Conservation (phyloP, 495 filamentous ascomycete species). For the Tuber indicum region DNA sequence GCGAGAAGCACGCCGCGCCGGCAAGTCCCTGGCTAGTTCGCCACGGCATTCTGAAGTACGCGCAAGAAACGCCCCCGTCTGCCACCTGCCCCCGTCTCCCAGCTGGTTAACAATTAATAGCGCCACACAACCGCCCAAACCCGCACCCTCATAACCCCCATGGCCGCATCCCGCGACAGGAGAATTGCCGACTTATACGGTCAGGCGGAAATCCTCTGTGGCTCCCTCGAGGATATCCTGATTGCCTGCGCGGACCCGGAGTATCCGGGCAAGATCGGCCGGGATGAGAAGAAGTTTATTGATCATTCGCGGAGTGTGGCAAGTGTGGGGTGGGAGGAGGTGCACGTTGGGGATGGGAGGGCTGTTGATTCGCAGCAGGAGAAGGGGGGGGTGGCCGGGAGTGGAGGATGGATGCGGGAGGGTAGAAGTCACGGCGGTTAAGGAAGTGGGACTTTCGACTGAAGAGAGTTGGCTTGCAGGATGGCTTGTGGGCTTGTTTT, state of each 20-base stretch:
- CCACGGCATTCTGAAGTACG: not conserved
- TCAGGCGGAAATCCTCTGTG: not conserved
- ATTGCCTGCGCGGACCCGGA: not conserved
- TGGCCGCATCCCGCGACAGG: not conserved
- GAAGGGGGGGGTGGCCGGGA: not conserved
- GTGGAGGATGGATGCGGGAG: not conserved
- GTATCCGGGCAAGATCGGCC: not conserved
- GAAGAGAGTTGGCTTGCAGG: not conserved
- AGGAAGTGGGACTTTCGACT: not conserved
- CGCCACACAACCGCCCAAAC: not conserved
- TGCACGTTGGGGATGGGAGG: not conserved
- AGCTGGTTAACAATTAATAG: not conserved
- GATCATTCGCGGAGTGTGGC: not conserved
- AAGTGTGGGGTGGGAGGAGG: slow-evolving; percentile 1
- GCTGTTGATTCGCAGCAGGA: not conserved
- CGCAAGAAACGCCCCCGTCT: not conserved
- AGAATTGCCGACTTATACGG: not conserved
- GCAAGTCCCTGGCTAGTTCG: not conserved
- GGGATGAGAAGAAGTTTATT: not conserved
- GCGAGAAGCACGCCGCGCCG: not conserved
- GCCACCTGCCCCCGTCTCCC: not conserved
- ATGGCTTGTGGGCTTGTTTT: not conserved
- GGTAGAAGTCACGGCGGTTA: not conserved
- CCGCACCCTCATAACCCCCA: not conserved
- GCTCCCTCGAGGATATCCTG: not conserved